A percentile compares a stretch with the other conserved stretches of the same genome.
These are phyloP conservation scores for Nothopassalora personata DNA, from an alignment of 2,329 filamentous ascomycete species.

Conservation along the genomic window DNA sequence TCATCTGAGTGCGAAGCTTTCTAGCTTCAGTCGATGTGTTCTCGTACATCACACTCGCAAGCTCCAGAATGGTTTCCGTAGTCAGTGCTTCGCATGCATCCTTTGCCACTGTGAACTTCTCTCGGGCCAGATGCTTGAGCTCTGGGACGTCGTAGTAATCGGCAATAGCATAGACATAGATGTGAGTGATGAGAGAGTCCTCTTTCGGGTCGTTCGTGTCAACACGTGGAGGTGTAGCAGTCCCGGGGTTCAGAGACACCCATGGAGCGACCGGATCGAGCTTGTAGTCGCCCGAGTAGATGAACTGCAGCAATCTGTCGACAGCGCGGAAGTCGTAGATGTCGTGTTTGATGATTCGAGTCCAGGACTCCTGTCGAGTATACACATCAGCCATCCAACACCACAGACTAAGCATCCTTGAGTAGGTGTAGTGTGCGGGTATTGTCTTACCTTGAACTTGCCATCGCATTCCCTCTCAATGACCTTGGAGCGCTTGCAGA, in stretches of 20 bases:
- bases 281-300: conserved; percentile 4
- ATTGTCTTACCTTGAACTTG: neutral
- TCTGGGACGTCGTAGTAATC: neutral
- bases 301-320: conserved; percentile 1
- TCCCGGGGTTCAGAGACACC: neutral
- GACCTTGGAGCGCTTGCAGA: neutral
- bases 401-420: no score
- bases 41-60: no score
- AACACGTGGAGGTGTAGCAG: neutral
- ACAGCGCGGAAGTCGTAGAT: conserved; percentile 1
- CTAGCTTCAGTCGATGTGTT: no score
- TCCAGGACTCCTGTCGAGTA: neutral
- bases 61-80: no score
- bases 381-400: neutral
- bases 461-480: neutral
- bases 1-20: no score
- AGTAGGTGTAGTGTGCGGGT: neutral
- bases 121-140: neutral
- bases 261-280: neutral
- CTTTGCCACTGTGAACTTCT: neutral
- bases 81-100: no score
- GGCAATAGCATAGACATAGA: neutral
- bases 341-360: conserved; percentile 3
- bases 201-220: neutral
- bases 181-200: neutral